A percentile compares a stretch with the other conserved stretches of the same genome.
phyloP scores from a whole-genome alignment of 768 basidiomycete genomes.

The Xerocomellus amylosporus region DNA sequence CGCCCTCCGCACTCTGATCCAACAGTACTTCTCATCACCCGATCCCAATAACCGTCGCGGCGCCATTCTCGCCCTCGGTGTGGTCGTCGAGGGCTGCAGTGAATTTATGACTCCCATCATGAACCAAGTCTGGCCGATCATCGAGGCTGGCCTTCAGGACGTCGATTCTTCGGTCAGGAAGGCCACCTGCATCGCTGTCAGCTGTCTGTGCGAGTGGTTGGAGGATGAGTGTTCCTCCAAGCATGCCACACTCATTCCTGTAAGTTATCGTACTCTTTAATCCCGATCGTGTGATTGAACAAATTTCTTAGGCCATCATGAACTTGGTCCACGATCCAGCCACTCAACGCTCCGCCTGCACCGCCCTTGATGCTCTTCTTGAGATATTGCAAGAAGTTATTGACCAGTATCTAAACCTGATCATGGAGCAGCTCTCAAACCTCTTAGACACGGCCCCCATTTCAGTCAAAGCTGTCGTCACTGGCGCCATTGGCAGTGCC shows the following conservation, averaged over 20 bases:
- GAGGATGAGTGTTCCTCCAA: constrained; percentile 87
- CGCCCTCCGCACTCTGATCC: constrained; percentile 76
- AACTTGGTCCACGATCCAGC: constrained; percentile 79
- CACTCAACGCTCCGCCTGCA: constrained; percentile 93
- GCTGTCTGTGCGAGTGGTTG: constrained; percentile 96
- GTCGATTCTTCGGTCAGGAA: constrained; percentile 83
- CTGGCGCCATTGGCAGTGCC: constrained; percentile 96
- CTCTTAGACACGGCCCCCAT: constrained; percentile 87
- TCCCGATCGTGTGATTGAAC: neutral
- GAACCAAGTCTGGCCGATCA: constrained; percentile 87
- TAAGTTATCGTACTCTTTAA: constrained; percentile 34
- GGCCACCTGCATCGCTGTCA: constrained; percentile 93
- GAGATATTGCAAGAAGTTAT: constrained; percentile 92
- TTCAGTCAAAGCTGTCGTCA: constrained; percentile 88
- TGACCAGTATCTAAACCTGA: constrained; percentile 84
- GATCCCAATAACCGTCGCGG: constrained; percentile 82
- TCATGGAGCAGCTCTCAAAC: constrained; percentile 90
- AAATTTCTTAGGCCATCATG: constrained; percentile 69
- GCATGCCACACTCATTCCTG: constrained; percentile 84
- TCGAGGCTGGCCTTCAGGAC: constrained; percentile 86
- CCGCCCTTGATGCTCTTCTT: constrained; percentile 92
- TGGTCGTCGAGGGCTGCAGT: constrained; percentile 95
- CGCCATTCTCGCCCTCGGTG: constrained; percentile 93
- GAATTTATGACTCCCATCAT: constrained; percentile 97
- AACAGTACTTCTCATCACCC: constrained; percentile 78